Evolutionary conservation across 768 basidiomycete species (phyloP).

Genomic region (Polyporus arcularius): DNA sequence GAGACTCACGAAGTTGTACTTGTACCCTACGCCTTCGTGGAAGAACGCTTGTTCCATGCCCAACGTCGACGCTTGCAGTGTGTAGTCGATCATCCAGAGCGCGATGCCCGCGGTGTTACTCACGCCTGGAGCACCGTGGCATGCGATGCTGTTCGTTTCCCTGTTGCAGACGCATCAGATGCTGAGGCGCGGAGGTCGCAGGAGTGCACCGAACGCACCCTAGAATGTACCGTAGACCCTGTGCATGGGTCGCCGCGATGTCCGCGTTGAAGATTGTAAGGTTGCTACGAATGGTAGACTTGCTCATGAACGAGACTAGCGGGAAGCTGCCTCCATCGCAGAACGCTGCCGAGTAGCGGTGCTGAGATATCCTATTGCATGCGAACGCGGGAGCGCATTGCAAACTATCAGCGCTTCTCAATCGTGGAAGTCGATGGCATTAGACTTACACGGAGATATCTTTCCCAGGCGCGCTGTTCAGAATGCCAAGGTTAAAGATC

Average conservation of each 20-base stretch:
- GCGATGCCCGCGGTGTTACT: slow-evolving; percentile 70
- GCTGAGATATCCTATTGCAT: slow-evolving; percentile 43
- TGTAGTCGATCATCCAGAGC: slow-evolving; percentile 68
- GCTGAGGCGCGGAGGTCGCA: neutral
- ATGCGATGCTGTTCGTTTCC: slow-evolving; percentile 38
- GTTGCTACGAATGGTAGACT: slow-evolving; percentile 55
- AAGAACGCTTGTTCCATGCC: slow-evolving; percentile 60
- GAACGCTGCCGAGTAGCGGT: slow-evolving; percentile 57
- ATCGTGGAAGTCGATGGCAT: neutral
- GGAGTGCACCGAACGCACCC: slow-evolving; percentile 35
- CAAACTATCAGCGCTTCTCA: neutral
- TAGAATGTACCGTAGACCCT: slow-evolving; percentile 56
- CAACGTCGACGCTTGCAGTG: slow-evolving; percentile 56
- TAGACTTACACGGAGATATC: slow-evolving; percentile 56
- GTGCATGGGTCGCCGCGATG: slow-evolving; percentile 40
- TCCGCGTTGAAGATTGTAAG: slow-evolving; percentile 26
- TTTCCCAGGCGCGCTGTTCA: slow-evolving; percentile 47
- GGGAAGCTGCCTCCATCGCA: slow-evolving; percentile 53
- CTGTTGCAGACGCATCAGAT: slow-evolving; percentile 13
- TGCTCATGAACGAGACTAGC: slow-evolving; percentile 65
- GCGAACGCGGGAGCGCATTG: neutral
- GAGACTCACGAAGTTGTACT: slow-evolving; percentile 58
- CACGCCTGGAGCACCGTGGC: slow-evolving; percentile 50
- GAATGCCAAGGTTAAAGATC: slow-evolving; percentile 52
- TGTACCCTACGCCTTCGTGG: slow-evolving; percentile 71